Percentiles rank a stretch among this genome's conserved stretches.
Conservation (phyloP, 805 yeast genomes). For the Starmerella tilneyi region DNA sequence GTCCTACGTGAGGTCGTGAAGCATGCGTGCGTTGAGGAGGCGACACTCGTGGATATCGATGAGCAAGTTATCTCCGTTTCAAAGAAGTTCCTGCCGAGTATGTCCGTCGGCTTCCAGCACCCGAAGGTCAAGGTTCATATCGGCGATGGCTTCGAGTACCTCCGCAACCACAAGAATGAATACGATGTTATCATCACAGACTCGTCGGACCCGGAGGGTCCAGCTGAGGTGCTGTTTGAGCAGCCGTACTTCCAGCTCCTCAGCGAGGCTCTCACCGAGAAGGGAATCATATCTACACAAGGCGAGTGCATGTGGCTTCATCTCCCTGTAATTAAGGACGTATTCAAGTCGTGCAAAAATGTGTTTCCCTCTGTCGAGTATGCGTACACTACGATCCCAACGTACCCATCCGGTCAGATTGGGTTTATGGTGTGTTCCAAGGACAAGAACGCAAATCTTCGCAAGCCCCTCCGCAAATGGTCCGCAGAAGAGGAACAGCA, state of each 20-base stretch:
- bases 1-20: conserved; percentile 90
- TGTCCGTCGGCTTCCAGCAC: conserved; percentile 74
- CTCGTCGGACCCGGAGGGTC: conserved; percentile 97
- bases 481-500: conserved; percentile 39
- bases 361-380: conserved; percentile 78
- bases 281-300: conserved; percentile 88
- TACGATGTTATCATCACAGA: conserved; percentile 95
- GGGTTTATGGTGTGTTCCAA: conserved; percentile 68
- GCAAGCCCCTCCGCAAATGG: conserved; percentile 42
- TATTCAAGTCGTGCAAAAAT: conserved; percentile 61
- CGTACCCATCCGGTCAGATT: conserved; percentile 80
- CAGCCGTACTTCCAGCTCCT: conserved; percentile 80
- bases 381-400: conserved; percentile 74
- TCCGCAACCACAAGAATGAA: conserved; percentile 69
- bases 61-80: conserved; percentile 83
- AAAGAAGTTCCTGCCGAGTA: conserved; percentile 75
- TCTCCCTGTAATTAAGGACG: conserved; percentile 63
- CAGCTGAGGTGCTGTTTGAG: conserved; percentile 89
- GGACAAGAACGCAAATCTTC: conserved; percentile 39
- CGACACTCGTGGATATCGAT: conserved; percentile 88
- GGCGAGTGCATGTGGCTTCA: conserved; percentile 83
- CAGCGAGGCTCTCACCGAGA: conserved; percentile 76
- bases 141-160: conserved; percentile 96
- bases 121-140: conserved; percentile 85
- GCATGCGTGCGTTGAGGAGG: conserved; percentile 77